These are phyloP conservation scores for Cicer cuneatum DNA, from an alignment of 306 rosid species.

Conservation along the genomic window DNA sequence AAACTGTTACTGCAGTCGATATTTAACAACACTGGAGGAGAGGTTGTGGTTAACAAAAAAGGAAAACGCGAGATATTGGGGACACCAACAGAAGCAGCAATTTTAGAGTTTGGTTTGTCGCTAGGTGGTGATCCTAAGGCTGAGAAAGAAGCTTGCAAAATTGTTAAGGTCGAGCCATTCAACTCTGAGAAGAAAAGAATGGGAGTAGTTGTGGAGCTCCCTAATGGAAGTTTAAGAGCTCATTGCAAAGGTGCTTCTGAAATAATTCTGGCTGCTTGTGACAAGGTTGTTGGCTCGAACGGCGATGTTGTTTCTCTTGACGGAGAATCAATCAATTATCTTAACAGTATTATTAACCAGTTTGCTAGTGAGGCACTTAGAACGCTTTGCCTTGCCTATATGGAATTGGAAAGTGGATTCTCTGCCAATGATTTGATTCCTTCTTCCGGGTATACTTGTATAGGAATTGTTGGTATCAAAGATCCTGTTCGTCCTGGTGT, in stretches of 20 bases:
- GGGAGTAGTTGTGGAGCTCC: slow-evolving; percentile 83
- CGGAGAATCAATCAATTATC: slow-evolving; percentile 57
- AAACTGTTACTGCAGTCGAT: slow-evolving; percentile 75
- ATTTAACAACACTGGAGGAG: slow-evolving; percentile 91
- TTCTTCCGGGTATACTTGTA: slow-evolving; percentile 78
- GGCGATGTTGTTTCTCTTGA: slow-evolving; percentile 81
- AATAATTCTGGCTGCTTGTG: slow-evolving; percentile 80
- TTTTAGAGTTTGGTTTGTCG: slow-evolving; percentile 79
- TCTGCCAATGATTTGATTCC: slow-evolving; percentile 67
- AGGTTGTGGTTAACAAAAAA: slow-evolving; percentile 72
- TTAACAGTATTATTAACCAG: slow-evolving; percentile 60
- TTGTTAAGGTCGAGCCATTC: slow-evolving; percentile 90
- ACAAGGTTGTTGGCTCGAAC: slow-evolving; percentile 67
- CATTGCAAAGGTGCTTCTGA: slow-evolving; percentile 98
- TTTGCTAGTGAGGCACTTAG: slow-evolving; percentile 93
- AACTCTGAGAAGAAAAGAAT: slow-evolving; percentile 87
- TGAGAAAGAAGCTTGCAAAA: slow-evolving; percentile 63
- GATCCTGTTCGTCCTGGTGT: slow-evolving; percentile 99
- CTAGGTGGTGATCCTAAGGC: slow-evolving; percentile 74
- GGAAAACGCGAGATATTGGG: slow-evolving; percentile 82
- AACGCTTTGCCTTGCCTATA: slow-evolving; percentile 87
- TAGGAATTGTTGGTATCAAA: slow-evolving; percentile 90
- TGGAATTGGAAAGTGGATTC: slow-evolving; percentile 70
- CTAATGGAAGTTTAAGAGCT: slow-evolving; percentile 72
- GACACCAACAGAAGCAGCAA: slow-evolving; percentile 88